Base-by-base conservation (phyloP, 2,329 filamentous ascomycete species). In the Fusarium foetens region DNA sequence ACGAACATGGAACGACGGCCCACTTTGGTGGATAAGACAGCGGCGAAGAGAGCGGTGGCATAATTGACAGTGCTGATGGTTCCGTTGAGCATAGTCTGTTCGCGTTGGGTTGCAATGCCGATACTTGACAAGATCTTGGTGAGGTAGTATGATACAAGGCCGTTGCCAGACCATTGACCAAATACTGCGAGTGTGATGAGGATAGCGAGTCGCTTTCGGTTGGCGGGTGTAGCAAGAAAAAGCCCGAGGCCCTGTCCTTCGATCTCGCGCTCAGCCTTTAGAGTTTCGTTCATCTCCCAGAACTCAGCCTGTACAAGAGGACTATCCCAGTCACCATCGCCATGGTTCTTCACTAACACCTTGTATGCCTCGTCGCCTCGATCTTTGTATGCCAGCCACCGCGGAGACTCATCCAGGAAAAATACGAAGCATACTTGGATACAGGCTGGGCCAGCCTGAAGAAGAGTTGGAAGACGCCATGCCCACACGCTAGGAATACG, bases 291-390 rank as follows among this genome's bases (percentile, higher is more conserved):
- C 58, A 74, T 74, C 29, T 74, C 68, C 23, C 55, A 62, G 25
- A 72, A 66, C 38, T 74, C 68, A 4, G 71, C 68, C 16, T 63
- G 35, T 1, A 70, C 66, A 13, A 74, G 42, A 3, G 83, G 82
- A 71, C 87, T 84, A 68, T 87, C 84, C 9, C 86, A 88, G 68
- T 90, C 84, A 1, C 71, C 72, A 5, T 70, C 68, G 3, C 64
- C 65, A 17, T 74, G 72, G 5, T 55, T 46, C 23, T 71, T 71
- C 1, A 59, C 68, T 0, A 74, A 49, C 2, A 68, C 60, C 19
- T 35, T 14, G 4, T 62, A 61, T 0, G 70, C 72, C 7, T 74
- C 68, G 19, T 73, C 58, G 0, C 36, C 43, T 13, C 62, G 51
- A 11, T 64, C 68, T 8, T 58, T 71, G 6, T 55, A 73, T 3